A percentile compares a stretch with the other conserved stretches of the same genome.
These are phyloP conservation scores for Aspergillus pseudoviridinutans DNA, from an alignment of 2,329 filamentous ascomycete genomes.

Conservation along the genomic window DNA sequence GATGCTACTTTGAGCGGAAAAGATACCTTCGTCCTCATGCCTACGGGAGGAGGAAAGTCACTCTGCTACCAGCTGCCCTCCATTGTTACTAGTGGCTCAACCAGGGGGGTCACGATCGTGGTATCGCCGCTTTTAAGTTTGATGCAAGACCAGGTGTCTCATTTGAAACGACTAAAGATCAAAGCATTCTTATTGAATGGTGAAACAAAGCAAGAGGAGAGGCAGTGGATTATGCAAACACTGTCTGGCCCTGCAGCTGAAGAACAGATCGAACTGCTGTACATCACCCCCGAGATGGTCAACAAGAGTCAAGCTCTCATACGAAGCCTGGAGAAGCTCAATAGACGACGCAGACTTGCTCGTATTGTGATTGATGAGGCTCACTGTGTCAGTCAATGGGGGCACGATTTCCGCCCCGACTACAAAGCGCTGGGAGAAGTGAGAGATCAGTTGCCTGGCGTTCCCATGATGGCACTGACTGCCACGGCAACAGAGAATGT, in stretches of 20 bases:
- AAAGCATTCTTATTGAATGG: constrained; percentile 79
- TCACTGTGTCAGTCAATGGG: constrained; percentile 99
- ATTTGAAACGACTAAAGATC: constrained; percentile 70
- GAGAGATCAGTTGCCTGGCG: constrained; percentile 65
- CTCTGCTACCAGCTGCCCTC: constrained; percentile 94
- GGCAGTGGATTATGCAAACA: constrained; percentile 61
- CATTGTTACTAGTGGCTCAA: constrained; percentile 74
- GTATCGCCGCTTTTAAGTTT: constrained; percentile 92
- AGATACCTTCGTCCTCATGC: constrained; percentile 95
- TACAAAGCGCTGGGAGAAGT: constrained; percentile 83
- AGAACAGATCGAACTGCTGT: constrained; percentile 77
- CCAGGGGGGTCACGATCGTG: constrained; percentile 80
- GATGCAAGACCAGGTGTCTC: constrained; percentile 94
- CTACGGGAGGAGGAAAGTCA: constrained; percentile 94
- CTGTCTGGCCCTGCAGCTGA: constrained; percentile 65
- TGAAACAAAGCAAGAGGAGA: constrained; percentile 62
- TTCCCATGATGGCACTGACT: constrained; percentile 91
- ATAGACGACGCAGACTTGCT: constrained; percentile 69
- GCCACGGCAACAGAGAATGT: constrained; percentile 94
- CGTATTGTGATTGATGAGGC: constrained; percentile 96
- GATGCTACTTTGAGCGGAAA: constrained; percentile 85
- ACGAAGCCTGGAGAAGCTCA: constrained; percentile 62
- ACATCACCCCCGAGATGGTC: constrained; percentile 96
- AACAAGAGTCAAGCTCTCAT: constrained; percentile 71
- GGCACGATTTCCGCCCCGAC: constrained; percentile 94